Conservation (phyloP, 129 eudicot species). For the Helianthus tuberosus region DNA sequence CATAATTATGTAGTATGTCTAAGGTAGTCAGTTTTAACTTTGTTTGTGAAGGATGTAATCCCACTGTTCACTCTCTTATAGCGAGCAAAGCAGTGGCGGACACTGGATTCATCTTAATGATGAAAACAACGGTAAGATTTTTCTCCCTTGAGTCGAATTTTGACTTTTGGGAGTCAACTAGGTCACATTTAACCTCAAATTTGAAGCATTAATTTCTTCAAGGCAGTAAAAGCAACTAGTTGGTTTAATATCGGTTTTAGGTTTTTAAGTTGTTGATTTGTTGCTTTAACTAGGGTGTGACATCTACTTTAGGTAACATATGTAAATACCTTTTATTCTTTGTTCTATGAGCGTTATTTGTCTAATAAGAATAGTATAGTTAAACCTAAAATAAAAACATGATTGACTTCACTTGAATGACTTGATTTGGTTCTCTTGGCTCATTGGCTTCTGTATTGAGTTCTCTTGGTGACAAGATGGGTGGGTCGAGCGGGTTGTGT, state of each 20-base stretch:
- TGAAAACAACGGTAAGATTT: slow-evolving; percentile 18
- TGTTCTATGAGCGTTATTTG: slow-evolving; percentile 2
- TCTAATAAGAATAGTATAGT: background rate
- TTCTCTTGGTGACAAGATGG: background rate
- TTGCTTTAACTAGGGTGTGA: slow-evolving; percentile 1
- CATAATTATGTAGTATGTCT: slow-evolving; percentile 21
- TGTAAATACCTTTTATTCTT: too few species aligned
- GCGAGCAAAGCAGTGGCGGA: slow-evolving; percentile 38
- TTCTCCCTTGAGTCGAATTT: slow-evolving; percentile 24
- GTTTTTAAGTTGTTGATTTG: slow-evolving; percentile 7
- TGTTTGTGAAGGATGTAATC: slow-evolving; percentile 27
- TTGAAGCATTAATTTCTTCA: background rate
- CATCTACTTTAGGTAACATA: background rate
- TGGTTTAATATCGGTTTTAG: background rate
- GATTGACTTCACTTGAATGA: background rate
- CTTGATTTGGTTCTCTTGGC: background rate
- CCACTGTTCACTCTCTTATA: slow-evolving; percentile 39
- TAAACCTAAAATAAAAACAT: background rate
- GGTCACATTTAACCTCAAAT: slow-evolving; percentile 6
- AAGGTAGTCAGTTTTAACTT: slow-evolving; percentile 16
- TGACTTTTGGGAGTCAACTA: slow-evolving; percentile 23
- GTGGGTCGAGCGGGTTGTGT: background rate
- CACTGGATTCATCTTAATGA: slow-evolving; percentile 31
- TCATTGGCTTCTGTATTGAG: slow-evolving; percentile 7
- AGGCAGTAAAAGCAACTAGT: too few species aligned